Evolutionary conservation across 2,329 filamentous ascomycete genomes (phyloP).

Genomic region (Talaromyces sp.): DNA sequence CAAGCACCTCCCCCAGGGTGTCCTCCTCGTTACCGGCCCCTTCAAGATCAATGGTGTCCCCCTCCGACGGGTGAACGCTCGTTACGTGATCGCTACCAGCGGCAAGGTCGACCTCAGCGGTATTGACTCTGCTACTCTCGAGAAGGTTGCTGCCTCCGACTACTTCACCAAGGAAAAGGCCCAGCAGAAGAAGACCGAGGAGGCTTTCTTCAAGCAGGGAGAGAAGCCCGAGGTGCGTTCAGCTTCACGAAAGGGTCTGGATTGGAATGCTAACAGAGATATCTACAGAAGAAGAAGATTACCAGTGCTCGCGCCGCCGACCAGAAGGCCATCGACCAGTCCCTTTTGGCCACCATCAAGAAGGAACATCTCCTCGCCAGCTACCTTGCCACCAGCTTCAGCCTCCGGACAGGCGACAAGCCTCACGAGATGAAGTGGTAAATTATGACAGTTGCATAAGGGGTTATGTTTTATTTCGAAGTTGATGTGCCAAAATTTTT

Average conservation of each 20-base stretch:
- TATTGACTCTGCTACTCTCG: slow-evolving; percentile 67
- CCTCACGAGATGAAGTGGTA: slow-evolving; percentile 99
- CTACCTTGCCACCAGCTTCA: slow-evolving; percentile 96
- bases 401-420: slow-evolving; percentile 98
- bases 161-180: slow-evolving; percentile 98
- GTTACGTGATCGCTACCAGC: slow-evolving; percentile 52
- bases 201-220: slow-evolving; percentile 99
- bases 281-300: slow-evolving; percentile 87
- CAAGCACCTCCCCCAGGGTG: slow-evolving; percentile 95
- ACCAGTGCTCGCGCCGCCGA: slow-evolving; percentile 87
- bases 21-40: slow-evolving; percentile 97
- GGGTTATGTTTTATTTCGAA: slow-evolving; percentile 33
- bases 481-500: slow-evolving; percentile 31
- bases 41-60: slow-evolving; percentile 99
- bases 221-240: slow-evolving; percentile 89
- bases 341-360: slow-evolving; percentile 92
- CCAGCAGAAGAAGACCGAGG: slow-evolving; percentile 91
- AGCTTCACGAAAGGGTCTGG: background rate
- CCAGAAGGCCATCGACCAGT: slow-evolving; percentile 99
- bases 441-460: slow-evolving; percentile 45
- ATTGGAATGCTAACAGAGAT: background rate
- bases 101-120: slow-evolving; percentile 62
- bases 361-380: slow-evolving; percentile 91
- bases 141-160: slow-evolving; percentile 83
- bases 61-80: slow-evolving; percentile 67